phyloP scores from a whole-genome alignment of 306 rosid genomes.

The Sechiopsis laciniata region DNA sequence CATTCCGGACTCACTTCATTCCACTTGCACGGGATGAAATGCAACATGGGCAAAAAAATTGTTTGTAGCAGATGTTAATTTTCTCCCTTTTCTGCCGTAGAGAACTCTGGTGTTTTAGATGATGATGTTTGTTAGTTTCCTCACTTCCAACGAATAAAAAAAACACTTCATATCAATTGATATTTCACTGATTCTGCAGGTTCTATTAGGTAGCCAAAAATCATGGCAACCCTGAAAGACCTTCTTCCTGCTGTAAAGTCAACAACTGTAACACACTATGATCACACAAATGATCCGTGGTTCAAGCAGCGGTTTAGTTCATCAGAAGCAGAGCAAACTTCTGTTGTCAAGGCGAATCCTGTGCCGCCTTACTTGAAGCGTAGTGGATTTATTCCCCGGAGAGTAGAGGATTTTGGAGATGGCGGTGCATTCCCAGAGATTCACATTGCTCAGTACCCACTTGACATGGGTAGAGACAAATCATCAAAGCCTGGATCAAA shows the following conservation, averaged over 20 bases:
- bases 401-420: conserved; percentile 73
- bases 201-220: background rate
- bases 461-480: conserved; percentile 71
- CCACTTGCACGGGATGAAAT: too few relatives aligned
- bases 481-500: conserved; percentile 50
- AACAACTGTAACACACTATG: conserved; percentile 51
- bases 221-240: conserved; percentile 65
- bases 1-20: too few relatives aligned
- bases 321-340: conserved; percentile 48
- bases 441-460: conserved; percentile 84
- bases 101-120: background rate
- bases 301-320: conserved; percentile 69
- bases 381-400: conserved; percentile 74
- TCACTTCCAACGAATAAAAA: background rate
- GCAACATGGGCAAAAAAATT: too few relatives aligned
- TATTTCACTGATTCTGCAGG: background rate
- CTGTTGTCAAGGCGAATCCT: conserved; percentile 39
- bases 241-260: conserved; percentile 64
- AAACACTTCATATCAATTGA: background rate
- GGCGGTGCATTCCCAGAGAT: conserved; percentile 94
- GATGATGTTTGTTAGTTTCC: background rate
- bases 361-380: conserved; percentile 71
- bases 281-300: conserved; percentile 85
- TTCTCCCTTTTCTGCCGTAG: too few relatives aligned
- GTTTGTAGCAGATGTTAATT: too few relatives aligned